Evolutionary conservation across 768 basidiomycete species (phyloP).

Genomic region (Erythrobasidium yunnanense): DNA sequence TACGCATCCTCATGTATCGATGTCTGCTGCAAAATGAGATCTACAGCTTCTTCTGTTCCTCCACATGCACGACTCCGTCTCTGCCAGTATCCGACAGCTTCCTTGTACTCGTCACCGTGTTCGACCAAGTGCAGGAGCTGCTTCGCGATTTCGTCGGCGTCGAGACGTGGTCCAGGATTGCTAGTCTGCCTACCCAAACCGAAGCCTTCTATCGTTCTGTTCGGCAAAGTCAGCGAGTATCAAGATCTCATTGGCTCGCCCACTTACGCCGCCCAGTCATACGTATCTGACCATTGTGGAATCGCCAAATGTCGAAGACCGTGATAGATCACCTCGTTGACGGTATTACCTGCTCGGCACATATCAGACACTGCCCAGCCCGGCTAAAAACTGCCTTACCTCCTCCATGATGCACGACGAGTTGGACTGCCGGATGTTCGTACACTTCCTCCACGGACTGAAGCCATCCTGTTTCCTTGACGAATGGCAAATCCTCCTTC

Average conservation of each 20-base stretch:
- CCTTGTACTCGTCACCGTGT: not conserved
- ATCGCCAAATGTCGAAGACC: slow-evolving; percentile 9
- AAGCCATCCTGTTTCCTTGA: not conserved
- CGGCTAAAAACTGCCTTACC: not conserved
- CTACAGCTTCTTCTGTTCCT: not conserved
- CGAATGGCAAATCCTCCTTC: not conserved
- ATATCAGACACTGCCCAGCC: not conserved
- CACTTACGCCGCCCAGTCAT: slow-evolving; percentile 21
- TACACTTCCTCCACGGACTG: not conserved
- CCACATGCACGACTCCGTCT: not conserved
- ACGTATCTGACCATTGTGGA: slow-evolving; percentile 20
- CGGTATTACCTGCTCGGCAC: slow-evolving; percentile 2
- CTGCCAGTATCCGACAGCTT: not conserved
- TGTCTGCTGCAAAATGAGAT: not conserved
- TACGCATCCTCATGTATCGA: too few species aligned
- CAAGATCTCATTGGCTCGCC: not conserved
- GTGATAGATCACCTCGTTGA: slow-evolving; percentile 17
- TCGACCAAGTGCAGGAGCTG: not conserved
- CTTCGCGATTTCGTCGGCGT: not conserved
- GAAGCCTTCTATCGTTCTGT: not conserved
- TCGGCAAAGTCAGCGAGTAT: not conserved
- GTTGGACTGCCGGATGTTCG: not conserved
- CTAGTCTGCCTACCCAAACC: not conserved
- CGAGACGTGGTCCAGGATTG: not conserved
- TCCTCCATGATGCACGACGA: slow-evolving; percentile 17